phyloP scores from a whole-genome alignment of 2,329 filamentous ascomycete genomes.

The Aspergillus fumigatus region DNA sequence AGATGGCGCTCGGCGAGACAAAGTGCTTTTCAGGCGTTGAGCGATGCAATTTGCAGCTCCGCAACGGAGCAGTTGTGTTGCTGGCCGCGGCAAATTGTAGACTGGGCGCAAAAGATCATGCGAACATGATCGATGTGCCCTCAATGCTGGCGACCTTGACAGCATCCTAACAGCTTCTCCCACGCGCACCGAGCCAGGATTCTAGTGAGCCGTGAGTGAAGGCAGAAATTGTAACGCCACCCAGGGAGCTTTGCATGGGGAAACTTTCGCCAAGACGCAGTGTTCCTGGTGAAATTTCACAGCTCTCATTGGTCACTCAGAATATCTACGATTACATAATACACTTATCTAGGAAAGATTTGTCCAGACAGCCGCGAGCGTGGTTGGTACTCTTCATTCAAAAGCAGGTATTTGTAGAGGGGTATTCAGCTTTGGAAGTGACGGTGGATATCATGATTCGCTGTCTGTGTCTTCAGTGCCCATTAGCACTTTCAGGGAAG shows the following conservation, averaged over 20 bases:
- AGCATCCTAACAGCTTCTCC: constrained; percentile 29
- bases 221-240: constrained; percentile 14
- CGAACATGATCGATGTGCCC: constrained; percentile 24
- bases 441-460: constrained; percentile 15
- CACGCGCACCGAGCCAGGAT: constrained; percentile 4
- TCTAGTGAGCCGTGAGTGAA: neutral
- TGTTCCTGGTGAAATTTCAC: constrained; percentile 19
- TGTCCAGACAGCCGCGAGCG: neutral
- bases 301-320: constrained; percentile 23
- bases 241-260: constrained; percentile 16
- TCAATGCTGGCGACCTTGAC: constrained; percentile 27
- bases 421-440: neutral
- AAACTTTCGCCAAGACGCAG: constrained; percentile 26
- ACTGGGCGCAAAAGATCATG: constrained; percentile 23
- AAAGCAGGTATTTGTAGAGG: neutral
- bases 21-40: constrained; percentile 13
- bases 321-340: constrained; percentile 11
- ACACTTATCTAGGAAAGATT: neutral
- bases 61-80: constrained; percentile 21
- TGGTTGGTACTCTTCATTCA: neutral
- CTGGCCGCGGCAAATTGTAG: constrained; percentile 14
- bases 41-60: constrained; percentile 19
- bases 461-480: constrained; percentile 52
- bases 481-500: constrained; percentile 74
- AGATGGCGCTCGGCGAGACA: constrained; percentile 5